These are phyloP conservation scores for Solanum appendiculatum DNA, from an alignment of 257 asterid species.

Conservation along the genomic window DNA sequence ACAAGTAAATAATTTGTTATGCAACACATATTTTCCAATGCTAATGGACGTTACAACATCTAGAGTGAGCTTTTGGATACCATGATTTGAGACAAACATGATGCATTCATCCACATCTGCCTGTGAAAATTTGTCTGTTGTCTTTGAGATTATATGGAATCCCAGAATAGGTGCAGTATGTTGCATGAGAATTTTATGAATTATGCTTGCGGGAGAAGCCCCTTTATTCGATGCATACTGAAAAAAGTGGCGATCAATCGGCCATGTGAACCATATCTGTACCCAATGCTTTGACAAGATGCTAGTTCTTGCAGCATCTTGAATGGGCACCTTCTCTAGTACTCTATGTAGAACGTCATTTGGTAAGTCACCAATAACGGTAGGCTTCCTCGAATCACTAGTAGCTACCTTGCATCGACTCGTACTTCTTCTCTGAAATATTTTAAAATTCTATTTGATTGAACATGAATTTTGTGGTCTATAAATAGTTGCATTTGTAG, in stretches of 20 bases:
- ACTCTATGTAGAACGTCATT: neutral
- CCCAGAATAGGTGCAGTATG: neutral
- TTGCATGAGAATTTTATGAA: neutral
- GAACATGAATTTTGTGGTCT: too few species aligned
- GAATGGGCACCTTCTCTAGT: neutral
- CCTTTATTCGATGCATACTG: neutral
- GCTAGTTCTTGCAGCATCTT: neutral
- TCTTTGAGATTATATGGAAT: neutral
- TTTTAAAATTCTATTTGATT: too few species aligned
- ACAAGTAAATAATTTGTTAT: neutral
- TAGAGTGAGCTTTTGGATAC: neutral
- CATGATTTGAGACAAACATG: neutral
- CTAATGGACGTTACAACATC: neutral
- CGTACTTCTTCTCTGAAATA: too few species aligned
- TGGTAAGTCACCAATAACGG: neutral
- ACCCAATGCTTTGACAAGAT: neutral
- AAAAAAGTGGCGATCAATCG: neutral
- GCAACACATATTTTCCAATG: neutral
- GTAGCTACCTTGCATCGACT: too few species aligned
- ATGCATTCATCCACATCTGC: neutral
- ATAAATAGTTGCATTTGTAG: too few species aligned
- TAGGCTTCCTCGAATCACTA: neutral
- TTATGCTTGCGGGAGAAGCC: neutral
- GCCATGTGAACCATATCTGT: neutral
- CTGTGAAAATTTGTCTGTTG: fast-evolving